Evolutionary conservation across 495 filamentous ascomycete species (phyloP).

Genomic region (Astrocystis sublimbata): DNA sequence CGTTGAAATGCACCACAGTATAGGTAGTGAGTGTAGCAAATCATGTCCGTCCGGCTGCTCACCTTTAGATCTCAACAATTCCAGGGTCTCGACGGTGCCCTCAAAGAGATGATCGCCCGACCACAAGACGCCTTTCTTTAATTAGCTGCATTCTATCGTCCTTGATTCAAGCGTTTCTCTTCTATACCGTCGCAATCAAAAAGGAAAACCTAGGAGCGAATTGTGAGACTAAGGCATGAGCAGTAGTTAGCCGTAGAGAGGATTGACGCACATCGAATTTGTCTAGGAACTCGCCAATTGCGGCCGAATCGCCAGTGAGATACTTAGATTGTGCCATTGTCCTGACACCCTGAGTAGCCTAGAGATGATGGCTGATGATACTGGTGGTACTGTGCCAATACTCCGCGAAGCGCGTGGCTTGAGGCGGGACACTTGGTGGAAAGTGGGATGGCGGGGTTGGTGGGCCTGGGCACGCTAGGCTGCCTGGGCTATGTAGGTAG

Average conservation of each 20-base stretch:
- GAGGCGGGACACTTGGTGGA: too few relatives aligned
- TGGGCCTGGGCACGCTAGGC: too few relatives aligned
- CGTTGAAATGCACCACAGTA: neutral
- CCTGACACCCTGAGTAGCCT: neutral
- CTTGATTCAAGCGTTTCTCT: slow-evolving; percentile 24
- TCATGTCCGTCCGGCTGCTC: slow-evolving; percentile 15
- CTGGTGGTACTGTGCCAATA: too few relatives aligned
- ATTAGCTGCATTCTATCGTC: neutral
- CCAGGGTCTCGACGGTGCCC: slow-evolving; percentile 77
- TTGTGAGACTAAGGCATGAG: neutral
- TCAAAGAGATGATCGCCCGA: slow-evolving; percentile 88
- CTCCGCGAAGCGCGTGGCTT: too few relatives aligned
- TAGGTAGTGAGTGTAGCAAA: neutral
- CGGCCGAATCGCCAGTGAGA: slow-evolving; percentile 74
- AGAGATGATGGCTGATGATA: neutral
- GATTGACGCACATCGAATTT: slow-evolving; percentile 79
- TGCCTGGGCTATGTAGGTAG: too few relatives aligned
- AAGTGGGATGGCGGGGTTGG: too few relatives aligned
- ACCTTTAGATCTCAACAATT: slow-evolving; percentile 80
- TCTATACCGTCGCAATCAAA: slow-evolving; percentile 93
- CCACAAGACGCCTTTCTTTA: slow-evolving; percentile 82
- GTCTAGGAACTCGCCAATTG: slow-evolving; percentile 78
- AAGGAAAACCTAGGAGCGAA: slow-evolving; percentile 70
- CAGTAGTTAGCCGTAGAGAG: neutral
- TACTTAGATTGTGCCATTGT: slow-evolving; percentile 57